phyloP scores from a whole-genome alignment of 1,284 basidiomycete species.

The Mrakiaceae sp. region DNA sequence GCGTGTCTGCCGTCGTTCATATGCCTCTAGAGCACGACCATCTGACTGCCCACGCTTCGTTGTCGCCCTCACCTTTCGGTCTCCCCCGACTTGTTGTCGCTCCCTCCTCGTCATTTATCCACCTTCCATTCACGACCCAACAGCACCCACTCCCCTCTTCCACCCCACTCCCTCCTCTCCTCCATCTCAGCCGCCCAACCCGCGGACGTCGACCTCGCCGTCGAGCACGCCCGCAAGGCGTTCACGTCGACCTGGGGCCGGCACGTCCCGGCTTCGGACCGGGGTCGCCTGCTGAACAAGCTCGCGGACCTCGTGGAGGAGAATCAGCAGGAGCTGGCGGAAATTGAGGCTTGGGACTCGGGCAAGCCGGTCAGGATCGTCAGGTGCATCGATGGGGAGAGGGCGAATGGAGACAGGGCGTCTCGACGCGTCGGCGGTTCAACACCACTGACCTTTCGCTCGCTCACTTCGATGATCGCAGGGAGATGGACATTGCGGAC shows the following conservation, averaged over 20 bases:
- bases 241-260: conserved; percentile 84
- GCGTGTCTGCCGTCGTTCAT: too few relatives aligned
- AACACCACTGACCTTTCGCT: too few relatives aligned
- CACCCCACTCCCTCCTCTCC: too few relatives aligned
- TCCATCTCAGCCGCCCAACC: too few relatives aligned
- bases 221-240: conserved; percentile 65
- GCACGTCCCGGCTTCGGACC: conserved; percentile 68
- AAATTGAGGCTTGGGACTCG: conserved; percentile 66
- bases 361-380: conserved; percentile 60
- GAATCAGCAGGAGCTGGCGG: conserved; percentile 52
- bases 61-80: neutral
- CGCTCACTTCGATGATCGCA: too few relatives aligned
- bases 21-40: too few relatives aligned
- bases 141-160: too few relatives aligned
- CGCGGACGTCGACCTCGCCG: conserved; percentile 65
- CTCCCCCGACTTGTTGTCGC: neutral
- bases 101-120: neutral
- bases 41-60: neutral
- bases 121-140: too few relatives aligned
- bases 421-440: too few relatives aligned
- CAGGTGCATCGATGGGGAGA: conserved; percentile 47
- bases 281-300: conserved; percentile 60
- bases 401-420: too few relatives aligned
- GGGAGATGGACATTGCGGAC: conserved; percentile 7
- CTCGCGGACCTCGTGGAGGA: conserved; percentile 87